phyloP scores from a whole-genome alignment of 805 yeast species.

The Jamesozyma rosinii region DNA sequence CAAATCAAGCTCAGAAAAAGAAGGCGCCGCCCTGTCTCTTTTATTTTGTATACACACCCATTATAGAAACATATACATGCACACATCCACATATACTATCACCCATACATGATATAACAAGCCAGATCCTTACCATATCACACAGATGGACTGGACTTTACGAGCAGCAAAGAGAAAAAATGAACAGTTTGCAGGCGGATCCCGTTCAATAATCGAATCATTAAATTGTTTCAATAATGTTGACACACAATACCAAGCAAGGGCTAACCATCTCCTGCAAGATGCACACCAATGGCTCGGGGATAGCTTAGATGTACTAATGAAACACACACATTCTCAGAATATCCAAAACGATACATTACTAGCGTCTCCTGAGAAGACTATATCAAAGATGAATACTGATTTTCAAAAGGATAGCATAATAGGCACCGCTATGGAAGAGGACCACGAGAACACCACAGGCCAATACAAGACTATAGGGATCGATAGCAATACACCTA shows the following conservation, averaged over 20 bases:
- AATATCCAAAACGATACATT: background rate
- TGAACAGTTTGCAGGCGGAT: conserved; percentile 22
- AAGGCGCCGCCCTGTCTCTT: no score
- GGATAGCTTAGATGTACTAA: background rate
- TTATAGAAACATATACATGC: background rate
- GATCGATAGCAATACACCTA: conserved; percentile 2
- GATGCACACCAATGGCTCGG: conserved; percentile 20
- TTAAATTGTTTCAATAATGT: conserved; percentile 23
- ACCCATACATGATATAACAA: background rate
- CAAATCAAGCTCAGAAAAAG: background rate
- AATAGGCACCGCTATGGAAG: background rate
- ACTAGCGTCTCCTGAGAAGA: conserved; percentile 12
- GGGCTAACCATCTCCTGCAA: conserved; percentile 11
- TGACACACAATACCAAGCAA: conserved; percentile 15
- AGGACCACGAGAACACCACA: background rate
- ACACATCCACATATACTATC: background rate
- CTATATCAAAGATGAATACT: conserved; percentile 5
- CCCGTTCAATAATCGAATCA: conserved; percentile 28
- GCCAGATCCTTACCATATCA: background rate
- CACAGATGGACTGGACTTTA: conserved; percentile 27
- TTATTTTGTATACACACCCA: no score
- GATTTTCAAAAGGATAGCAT: background rate
- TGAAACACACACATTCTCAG: background rate
- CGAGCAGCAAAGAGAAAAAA: conserved; percentile 24
- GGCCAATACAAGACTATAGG: background rate